phyloP scores from a whole-genome alignment of 2,329 filamentous ascomycete genomes.

The Penicillium fuscoglaucum region DNA sequence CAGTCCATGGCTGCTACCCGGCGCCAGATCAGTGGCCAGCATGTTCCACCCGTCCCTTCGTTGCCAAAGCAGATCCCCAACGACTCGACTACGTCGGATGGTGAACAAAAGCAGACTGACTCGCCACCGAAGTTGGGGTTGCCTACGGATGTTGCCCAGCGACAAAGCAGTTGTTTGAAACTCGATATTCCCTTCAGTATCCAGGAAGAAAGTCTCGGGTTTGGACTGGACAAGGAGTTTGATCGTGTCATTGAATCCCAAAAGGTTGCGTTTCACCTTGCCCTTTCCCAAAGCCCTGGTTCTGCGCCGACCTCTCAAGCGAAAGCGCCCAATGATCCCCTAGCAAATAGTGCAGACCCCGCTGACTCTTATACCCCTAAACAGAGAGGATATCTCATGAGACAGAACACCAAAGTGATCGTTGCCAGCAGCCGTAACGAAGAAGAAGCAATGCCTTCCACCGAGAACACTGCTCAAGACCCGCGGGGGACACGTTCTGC shows the following conservation, averaged over 20 bases:
- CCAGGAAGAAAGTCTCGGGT: conserved; percentile 67
- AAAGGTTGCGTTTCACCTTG: conserved; percentile 73
- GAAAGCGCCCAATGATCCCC: conserved; percentile 16
- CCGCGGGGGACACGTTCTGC: conserved; percentile 58
- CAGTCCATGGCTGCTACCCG: conserved; percentile 82
- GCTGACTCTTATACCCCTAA: conserved; percentile 64
- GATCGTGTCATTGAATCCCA: conserved; percentile 92
- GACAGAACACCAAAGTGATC: conserved; percentile 96
- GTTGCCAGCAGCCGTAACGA: conserved; percentile 77
- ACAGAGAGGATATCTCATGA: conserved; percentile 98
- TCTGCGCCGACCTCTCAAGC: conserved; percentile 9
- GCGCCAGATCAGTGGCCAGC: conserved; percentile 77
- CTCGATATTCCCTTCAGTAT: conserved; percentile 76
- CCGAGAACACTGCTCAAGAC: conserved; percentile 28
- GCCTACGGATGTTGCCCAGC: conserved; percentile 46
- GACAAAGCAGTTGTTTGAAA: conserved; percentile 74
- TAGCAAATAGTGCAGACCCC: conserved; percentile 41
- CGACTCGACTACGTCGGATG: conserved; percentile 20
- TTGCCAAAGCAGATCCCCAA: conserved; percentile 27
- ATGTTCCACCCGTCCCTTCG: conserved; percentile 42
- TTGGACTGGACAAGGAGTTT: conserved; percentile 89
- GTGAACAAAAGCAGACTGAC: conserved; percentile 15
- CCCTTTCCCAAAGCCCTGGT: conserved; percentile 40
- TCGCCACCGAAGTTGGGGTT: conserved; percentile 19
- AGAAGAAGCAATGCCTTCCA: conserved; percentile 46